Conservation (phyloP, 192 early-diverging fungal genomes). For the Coemansia sp. region DNA sequence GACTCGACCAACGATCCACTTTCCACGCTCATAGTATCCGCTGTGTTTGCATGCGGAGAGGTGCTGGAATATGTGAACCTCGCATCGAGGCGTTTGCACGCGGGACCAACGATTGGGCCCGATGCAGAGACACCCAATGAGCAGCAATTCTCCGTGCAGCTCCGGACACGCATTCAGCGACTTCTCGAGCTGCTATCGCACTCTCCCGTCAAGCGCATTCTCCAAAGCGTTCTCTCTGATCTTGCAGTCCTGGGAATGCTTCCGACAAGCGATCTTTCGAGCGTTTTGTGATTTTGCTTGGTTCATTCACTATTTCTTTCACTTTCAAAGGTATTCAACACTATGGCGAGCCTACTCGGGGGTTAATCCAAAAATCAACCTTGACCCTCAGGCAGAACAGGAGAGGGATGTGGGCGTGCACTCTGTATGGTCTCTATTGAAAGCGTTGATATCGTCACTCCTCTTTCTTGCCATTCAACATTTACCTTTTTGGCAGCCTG, state of each 20-base stretch:
- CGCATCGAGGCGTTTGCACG: neutral
- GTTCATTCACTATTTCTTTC: neutral
- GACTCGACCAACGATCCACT: neutral
- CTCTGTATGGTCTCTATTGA: no score
- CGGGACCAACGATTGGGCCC: neutral
- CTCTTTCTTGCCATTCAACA: no score
- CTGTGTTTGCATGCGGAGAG: constrained; percentile 9
- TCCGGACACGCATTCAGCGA: constrained; percentile 24
- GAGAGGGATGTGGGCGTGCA: no score
- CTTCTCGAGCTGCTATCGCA: constrained; percentile 24
- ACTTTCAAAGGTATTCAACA: neutral
- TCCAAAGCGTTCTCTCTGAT: constrained; percentile 19
- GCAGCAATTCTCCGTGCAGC: constrained; percentile 23
- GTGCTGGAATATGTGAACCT: constrained; percentile 20
- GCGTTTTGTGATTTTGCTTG: constrained; percentile 28
- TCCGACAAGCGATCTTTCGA: constrained; percentile 26
- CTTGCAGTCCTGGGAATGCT: constrained; percentile 31
- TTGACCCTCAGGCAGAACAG: no score
- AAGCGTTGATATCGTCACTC: no score
- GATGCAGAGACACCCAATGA: constrained; percentile 1
- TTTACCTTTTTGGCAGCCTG: no score
- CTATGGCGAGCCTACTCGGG: no score
- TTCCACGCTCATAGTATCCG: neutral
- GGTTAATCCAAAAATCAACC: no score
- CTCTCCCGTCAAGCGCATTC: neutral